phyloP scores from a whole-genome alignment of 257 asterid species.

The Buddleja alternifolia region DNA sequence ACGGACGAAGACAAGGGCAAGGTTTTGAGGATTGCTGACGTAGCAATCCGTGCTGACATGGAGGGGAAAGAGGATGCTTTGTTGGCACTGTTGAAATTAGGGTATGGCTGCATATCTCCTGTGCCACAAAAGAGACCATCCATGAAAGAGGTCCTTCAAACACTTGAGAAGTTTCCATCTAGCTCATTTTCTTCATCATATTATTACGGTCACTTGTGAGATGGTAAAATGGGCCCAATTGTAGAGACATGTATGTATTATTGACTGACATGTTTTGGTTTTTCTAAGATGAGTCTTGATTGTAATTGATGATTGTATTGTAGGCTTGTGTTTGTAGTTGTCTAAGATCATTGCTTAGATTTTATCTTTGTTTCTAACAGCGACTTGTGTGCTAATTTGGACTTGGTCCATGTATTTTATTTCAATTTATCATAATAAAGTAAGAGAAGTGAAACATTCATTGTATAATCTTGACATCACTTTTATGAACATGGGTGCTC shows the following conservation, averaged over 20 bases:
- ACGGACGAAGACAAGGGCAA: slow-evolving; percentile 54
- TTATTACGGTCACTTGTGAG: too few relatives aligned
- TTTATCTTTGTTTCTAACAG: slow-evolving; percentile 9
- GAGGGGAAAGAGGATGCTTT: slow-evolving; percentile 84
- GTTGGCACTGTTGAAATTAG: slow-evolving; percentile 65
- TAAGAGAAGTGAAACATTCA: neutral
- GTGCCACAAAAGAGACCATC: slow-evolving; percentile 86
- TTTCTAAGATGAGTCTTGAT: slow-evolving; percentile 26
- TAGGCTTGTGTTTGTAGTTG: slow-evolving; percentile 17
- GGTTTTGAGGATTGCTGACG: slow-evolving; percentile 70
- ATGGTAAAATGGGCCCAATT: too few relatives aligned
- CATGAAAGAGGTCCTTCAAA: slow-evolving; percentile 85
- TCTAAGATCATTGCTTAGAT: neutral
- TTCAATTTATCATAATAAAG: neutral
- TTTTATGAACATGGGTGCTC: neutral
- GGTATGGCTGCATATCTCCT: slow-evolving; percentile 68
- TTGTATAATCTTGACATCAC: neutral
- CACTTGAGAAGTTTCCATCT: slow-evolving; percentile 72
- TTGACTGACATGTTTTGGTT: neutral
- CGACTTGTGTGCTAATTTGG: slow-evolving; percentile 12
- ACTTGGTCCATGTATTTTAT: neutral
- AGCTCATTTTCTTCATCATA: slow-evolving; percentile 27
- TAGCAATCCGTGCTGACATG: slow-evolving; percentile 80
- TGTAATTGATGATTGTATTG: slow-evolving; percentile 30
- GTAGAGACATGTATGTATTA: too few relatives aligned